Evolutionary conservation across 495 filamentous ascomycete species (phyloP).

Genomic region (Ascobolus immersus): DNA sequence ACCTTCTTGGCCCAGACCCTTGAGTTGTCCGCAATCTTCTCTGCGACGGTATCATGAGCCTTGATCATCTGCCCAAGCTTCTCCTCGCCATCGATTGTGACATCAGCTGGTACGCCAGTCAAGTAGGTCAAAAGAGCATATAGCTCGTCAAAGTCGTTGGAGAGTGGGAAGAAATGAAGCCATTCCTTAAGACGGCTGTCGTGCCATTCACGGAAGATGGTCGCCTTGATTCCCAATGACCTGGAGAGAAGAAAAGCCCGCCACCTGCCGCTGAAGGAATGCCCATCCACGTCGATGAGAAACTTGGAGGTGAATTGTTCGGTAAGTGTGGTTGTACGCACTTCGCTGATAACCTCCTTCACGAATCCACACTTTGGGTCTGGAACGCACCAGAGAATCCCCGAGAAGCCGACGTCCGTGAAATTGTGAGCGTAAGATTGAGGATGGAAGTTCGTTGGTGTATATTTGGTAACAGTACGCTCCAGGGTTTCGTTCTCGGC

Average conservation of each 20-base stretch:
- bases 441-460: slow-evolving; percentile 11
- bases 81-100: slow-evolving; percentile 16
- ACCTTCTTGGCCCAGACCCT: slow-evolving; percentile 43
- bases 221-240: slow-evolving; percentile 42
- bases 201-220: slow-evolving; percentile 53
- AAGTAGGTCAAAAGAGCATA: slow-evolving; percentile 64
- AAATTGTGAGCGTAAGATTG: slow-evolving; percentile 18
- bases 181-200: slow-evolving; percentile 42
- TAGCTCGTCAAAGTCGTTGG: slow-evolving; percentile 50
- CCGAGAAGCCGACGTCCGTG: slow-evolving; percentile 23
- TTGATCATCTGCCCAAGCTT: slow-evolving; percentile 13
- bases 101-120: slow-evolving; percentile 31
- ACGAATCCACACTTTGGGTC: slow-evolving; percentile 16
- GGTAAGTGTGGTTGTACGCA: slow-evolving; percentile 7
- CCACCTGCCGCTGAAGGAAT: slow-evolving; percentile 47
- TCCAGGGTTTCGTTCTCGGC: no score
- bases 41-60: slow-evolving; percentile 31
- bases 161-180: slow-evolving; percentile 67
- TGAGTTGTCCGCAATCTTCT: slow-evolving; percentile 34
- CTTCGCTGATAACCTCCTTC: slow-evolving; percentile 2
- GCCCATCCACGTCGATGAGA: slow-evolving; percentile 45
- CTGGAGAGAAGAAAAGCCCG: slow-evolving; percentile 39
- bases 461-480: no score
- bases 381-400: slow-evolving; percentile 20
- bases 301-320: slow-evolving; percentile 36